Base-by-base conservation (phyloP, 1,139 yeast genomes). In the Meyerozyma guilliermondii region DNA sequence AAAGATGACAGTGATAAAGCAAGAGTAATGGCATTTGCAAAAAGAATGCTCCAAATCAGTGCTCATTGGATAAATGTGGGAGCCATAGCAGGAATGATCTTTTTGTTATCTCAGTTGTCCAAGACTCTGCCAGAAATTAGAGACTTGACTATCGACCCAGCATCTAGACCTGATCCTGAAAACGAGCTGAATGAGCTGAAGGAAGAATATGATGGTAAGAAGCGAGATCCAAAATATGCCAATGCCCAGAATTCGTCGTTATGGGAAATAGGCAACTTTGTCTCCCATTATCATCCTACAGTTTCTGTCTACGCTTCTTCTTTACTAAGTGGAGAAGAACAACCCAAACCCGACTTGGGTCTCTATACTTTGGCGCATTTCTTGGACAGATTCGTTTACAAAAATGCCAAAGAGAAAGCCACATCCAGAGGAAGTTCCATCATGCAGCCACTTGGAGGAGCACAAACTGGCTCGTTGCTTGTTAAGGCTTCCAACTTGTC, bases 401-500 rank as follows among this genome's bases (percentile, higher is more conserved):
- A 87, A 66, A 89, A 89, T 60, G 89, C 97, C 41, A 88, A 87
- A 66, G 85, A 81, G 56, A 87, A 84, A 64, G 73, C 82, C 18
- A 51, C 52, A 37, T 70, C 83, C 29, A 83, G 87, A 59, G 98
- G 98, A 56, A 73, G 85, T 3, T 87, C 97, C 40, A 91, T 92
- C 60, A 94, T 94, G 98, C 98, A 92, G 71, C 98, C 98, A 40
- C 73, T 94, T 50, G 94, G 96, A 39, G 98, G 98, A 46, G 78
- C 83, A 1, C 88, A 84, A 48, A 83, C 89, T n/a, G 88, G 87
- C 7, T 70, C 83, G 1, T 68, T 87, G 45, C 75, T 89, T 50
- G 89, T 89, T 11, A 82, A 76, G 52, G 79, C 88, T 22, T 78
- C 87, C 3, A 80, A 78, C 54, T 66, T 68, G 22, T 45, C 58